A percentile compares a stretch with the other conserved stretches of the same genome.
These are phyloP conservation scores for Salix exigua DNA, from an alignment of 345 rosid genomes.

Conservation along the genomic window DNA sequence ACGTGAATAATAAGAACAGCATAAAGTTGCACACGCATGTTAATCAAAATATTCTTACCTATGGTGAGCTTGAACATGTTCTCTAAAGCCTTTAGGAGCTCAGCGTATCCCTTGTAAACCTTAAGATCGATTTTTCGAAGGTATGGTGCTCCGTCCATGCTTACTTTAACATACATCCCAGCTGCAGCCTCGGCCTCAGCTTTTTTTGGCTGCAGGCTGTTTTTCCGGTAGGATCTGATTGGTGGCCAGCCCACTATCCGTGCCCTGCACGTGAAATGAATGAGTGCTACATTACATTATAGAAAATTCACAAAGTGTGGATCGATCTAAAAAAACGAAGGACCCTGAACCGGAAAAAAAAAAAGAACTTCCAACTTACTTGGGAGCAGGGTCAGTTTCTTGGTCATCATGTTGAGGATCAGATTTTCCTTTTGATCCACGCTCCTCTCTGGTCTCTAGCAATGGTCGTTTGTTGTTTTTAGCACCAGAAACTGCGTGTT, in stretches of 20 bases:
- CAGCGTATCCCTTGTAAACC: slow-evolving; percentile 13
- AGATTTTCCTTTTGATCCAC: slow-evolving; percentile 20
- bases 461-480: slow-evolving; percentile 57
- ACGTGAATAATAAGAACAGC: background rate
- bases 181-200: slow-evolving; percentile 8
- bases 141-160: slow-evolving; percentile 35
- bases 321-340: background rate
- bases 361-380: slow-evolving; percentile 40
- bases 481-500: slow-evolving; percentile 34
- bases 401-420: slow-evolving; percentile 13
- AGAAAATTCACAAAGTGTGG: background rate
- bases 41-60: background rate
- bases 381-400: slow-evolving; percentile 49
- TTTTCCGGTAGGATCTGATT: slow-evolving; percentile 71
- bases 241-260: slow-evolving; percentile 96
- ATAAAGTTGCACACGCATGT: background rate
- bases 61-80: slow-evolving; percentile 18
- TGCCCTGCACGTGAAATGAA: slow-evolving; percentile 36
- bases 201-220: slow-evolving; percentile 46
- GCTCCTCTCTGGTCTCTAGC: slow-evolving; percentile 19
- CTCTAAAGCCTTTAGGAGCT: slow-evolving; percentile 15
- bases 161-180: slow-evolving; percentile 29
- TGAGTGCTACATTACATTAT: background rate
- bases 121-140: slow-evolving; percentile 24
- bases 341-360: background rate